Evolutionary conservation across 2,329 filamentous ascomycete species (phyloP).

Genomic region (Thelonectria blattea): DNA sequence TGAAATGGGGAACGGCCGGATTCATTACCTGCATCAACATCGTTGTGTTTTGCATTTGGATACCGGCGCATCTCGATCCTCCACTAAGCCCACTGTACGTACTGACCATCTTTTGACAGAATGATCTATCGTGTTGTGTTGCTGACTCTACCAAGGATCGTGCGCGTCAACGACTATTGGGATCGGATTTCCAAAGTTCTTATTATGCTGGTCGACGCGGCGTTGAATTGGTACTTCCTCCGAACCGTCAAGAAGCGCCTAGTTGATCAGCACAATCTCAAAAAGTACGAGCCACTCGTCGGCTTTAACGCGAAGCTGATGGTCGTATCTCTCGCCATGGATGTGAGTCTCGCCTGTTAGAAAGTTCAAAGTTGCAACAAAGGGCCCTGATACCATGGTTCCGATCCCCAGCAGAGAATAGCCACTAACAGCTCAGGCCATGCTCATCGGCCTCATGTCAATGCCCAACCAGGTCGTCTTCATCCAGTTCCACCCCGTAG

Average conservation of each 20-base stretch:
- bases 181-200: constrained; percentile 59
- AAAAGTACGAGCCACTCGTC: constrained; percentile 57
- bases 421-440: constrained; percentile 6
- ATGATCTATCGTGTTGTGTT: no score
- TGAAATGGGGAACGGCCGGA: constrained; percentile 55
- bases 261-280: constrained; percentile 53
- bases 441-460: constrained; percentile 43
- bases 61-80: constrained; percentile 52
- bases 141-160: constrained; percentile 33
- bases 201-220: constrained; percentile 56
- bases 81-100: constrained; percentile 46
- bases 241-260: constrained; percentile 52
- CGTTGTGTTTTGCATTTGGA: constrained; percentile 60
- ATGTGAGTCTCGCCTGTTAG: constrained; percentile 41
- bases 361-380: no score
- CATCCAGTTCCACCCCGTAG: constrained; percentile 58
- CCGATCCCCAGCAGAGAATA: neutral
- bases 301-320: constrained; percentile 58
- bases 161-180: constrained; percentile 57
- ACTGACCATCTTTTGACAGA: neutral
- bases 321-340: constrained; percentile 56
- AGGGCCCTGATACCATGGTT: no score
- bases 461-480: constrained; percentile 44
- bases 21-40: constrained; percentile 58
- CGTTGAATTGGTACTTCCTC: constrained; percentile 60